A percentile compares a stretch with the other conserved stretches of the same genome.
Conservation (phyloP, 2,329 filamentous ascomycete species). For the Madurella mycetomatis region DNA sequence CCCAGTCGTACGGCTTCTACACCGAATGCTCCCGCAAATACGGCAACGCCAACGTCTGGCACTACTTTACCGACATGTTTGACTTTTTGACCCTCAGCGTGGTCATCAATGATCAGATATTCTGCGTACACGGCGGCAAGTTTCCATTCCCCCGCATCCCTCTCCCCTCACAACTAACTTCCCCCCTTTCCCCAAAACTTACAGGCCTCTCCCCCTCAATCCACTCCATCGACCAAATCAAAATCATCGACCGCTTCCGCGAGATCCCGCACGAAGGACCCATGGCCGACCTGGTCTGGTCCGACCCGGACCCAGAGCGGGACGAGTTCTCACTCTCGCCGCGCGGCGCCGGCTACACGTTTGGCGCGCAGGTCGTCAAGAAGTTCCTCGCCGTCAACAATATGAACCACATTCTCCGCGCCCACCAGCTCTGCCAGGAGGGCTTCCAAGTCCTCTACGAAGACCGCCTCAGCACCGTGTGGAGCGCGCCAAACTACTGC, state of each 20-base stretch:
- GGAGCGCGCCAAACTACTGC: slow-evolving; percentile 96
- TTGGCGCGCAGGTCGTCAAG: slow-evolving; percentile 94
- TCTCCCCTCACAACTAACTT: neutral
- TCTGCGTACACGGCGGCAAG: slow-evolving; percentile 89
- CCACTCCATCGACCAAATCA: slow-evolving; percentile 98
- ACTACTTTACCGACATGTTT: slow-evolving; percentile 99
- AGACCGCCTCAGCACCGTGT: slow-evolving; percentile 89
- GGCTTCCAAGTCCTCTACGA: slow-evolving; percentile 97
- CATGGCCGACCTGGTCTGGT: slow-evolving; percentile 99
- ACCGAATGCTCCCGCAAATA: slow-evolving; percentile 98
- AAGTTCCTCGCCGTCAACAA: slow-evolving; percentile 97
- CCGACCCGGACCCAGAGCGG: slow-evolving; percentile 91
- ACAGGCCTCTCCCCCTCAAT: slow-evolving; percentile 82
- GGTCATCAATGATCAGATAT: slow-evolving; percentile 98
- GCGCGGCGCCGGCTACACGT: slow-evolving; percentile 92
- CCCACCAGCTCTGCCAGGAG: slow-evolving; percentile 98
- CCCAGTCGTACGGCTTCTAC: slow-evolving; percentile 98
- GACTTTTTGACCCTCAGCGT: slow-evolving; percentile 95
- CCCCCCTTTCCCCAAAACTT: neutral
- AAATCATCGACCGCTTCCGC: slow-evolving; percentile 97
- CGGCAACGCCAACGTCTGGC: slow-evolving; percentile 97
- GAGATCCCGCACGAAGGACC: slow-evolving; percentile 98
- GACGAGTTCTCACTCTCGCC: slow-evolving; percentile 96
- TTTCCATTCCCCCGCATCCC: slow-evolving; percentile 9
- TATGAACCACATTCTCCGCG: slow-evolving; percentile 95